Evolutionary conservation across 495 filamentous ascomycete species (phyloP), one percentile per base, ranked within the genome.

Genomic region (Neurospora sublineolata): DNA sequence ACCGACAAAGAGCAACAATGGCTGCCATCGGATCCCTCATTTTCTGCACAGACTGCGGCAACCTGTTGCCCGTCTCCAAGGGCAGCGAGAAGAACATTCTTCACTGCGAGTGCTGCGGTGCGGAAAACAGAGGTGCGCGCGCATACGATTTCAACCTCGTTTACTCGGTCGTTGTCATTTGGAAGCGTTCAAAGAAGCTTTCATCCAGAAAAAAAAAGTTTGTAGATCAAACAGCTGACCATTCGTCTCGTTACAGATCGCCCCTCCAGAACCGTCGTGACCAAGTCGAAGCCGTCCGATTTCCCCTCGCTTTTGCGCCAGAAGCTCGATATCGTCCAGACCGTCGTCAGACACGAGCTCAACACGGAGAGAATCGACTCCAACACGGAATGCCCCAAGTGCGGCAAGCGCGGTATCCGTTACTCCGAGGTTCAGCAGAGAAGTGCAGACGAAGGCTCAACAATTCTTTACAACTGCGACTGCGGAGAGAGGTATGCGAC

Each of bases 21-120:
- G 89, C 94, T 72, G 88, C 90, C 11, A 92, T 97, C 73, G 94
- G 93, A 33, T 95, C 93, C 37, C 84, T 97, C 38, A 89, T 97
- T 46, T 99, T 99, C 82, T 97, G 95, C 83, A 93, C 89, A 20
- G 93, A 94, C 79, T 97, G 94, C 80, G 94, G 94, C 67, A 94
- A 97, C 80, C 86, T 97, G 3, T 87, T 99, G 64, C 92, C 95
- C 33, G 86, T 88, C 33, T 92, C 92, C 30, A 89, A 90, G 68
- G 92, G 93, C 44, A 87, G 88, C 73, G 84, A 87, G 70, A 90
- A 93, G 77, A 90, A 89, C 18, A 88, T 91, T 70, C 81, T 99
- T 30, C 82, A 85, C 73, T 99, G 94, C 84, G 89, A 90, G 75
- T 89, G 94, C 75, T 99, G 95, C 80, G 93, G 93, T 67, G 85